A percentile compares a stretch with the other conserved stretches of the same genome.
These are phyloP conservation scores for Plantago ovata DNA, from an alignment of 257 asterid genomes.

Conservation along the genomic window DNA sequence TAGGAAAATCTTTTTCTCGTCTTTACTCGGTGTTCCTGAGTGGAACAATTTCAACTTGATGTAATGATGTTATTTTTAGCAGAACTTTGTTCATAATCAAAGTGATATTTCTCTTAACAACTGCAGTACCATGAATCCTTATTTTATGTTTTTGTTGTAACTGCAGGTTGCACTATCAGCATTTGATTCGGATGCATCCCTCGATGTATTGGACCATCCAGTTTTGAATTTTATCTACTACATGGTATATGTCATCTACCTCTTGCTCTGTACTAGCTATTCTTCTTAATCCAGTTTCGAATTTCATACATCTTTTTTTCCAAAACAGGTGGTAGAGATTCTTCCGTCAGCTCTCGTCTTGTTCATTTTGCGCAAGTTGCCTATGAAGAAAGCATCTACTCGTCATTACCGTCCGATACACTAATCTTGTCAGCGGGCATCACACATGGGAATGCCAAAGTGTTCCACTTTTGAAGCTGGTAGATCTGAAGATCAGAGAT, in stretches of 20 bases:
- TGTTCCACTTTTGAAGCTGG: no score
- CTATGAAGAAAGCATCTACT: constrained; percentile 50
- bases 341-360: constrained; percentile 77
- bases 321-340: constrained; percentile 66
- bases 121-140: background rate
- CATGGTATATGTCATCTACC: constrained; percentile 42
- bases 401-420: constrained; percentile 58
- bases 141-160: background rate
- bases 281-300: background rate
- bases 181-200: constrained; percentile 65
- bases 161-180: constrained; percentile 83
- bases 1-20: background rate
- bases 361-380: constrained; percentile 65
- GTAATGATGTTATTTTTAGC: background rate
- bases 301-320: constrained; percentile 15
- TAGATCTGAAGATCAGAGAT: constrained; percentile 8
- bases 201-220: constrained; percentile 83
- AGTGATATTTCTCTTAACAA: background rate
- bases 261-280: background rate
- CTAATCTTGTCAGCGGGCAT: constrained; percentile 14
- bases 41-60: background rate
- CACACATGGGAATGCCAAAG: background rate
- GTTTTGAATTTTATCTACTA: constrained; percentile 68
- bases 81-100: background rate
- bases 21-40: background rate